A percentile compares a stretch with the other conserved stretches of the same genome.
These are phyloP conservation scores for Pseudotulostoma volvatum DNA, from an alignment of 495 filamentous ascomycete species.

Conservation along the genomic window DNA sequence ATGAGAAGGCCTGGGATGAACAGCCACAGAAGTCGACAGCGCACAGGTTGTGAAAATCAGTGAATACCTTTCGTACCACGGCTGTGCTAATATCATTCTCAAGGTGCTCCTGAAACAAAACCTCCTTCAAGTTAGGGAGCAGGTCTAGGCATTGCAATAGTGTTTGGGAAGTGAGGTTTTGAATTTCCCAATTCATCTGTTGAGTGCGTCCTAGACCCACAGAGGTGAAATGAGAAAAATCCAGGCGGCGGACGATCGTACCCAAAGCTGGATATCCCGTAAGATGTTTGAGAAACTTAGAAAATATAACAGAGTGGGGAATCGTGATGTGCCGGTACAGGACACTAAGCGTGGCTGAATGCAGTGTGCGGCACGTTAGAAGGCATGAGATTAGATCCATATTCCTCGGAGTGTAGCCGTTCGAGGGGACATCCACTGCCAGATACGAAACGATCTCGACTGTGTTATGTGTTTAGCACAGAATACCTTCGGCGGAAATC, in stretches of 20 bases:
- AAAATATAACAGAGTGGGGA: slow-evolving; percentile 74
- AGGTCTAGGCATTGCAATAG: slow-evolving; percentile 60
- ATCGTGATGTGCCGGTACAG: slow-evolving; percentile 75
- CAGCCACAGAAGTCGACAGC: slow-evolving; percentile 71
- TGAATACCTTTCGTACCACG: slow-evolving; percentile 57
- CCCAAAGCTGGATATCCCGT: slow-evolving; percentile 52
- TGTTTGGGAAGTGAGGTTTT: slow-evolving; percentile 65
- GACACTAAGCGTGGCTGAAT: slow-evolving; percentile 58
- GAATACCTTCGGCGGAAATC: no score
- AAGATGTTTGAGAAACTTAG: slow-evolving; percentile 64
- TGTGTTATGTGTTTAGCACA: slow-evolving; percentile 20
- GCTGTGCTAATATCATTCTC: slow-evolving; percentile 58
- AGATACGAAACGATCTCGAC: slow-evolving; percentile 64
- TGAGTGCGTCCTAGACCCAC: slow-evolving; percentile 64
- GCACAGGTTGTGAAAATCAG: slow-evolving; percentile 45
- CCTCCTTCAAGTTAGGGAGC: slow-evolving; percentile 63
- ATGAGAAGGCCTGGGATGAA: slow-evolving; percentile 52
- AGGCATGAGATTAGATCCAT: slow-evolving; percentile 67
- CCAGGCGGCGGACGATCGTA: slow-evolving; percentile 62
- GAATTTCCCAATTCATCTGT: slow-evolving; percentile 63
- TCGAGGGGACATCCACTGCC: slow-evolving; percentile 58
- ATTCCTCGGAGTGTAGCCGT: slow-evolving; percentile 64
- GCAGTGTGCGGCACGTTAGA: slow-evolving; percentile 57
- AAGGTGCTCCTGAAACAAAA: slow-evolving; percentile 67
- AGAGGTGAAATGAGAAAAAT: slow-evolving; percentile 83